Evolutionary conservation across 495 filamentous ascomycete species (phyloP).

Genomic region (Alectoria sarmentosa): DNA sequence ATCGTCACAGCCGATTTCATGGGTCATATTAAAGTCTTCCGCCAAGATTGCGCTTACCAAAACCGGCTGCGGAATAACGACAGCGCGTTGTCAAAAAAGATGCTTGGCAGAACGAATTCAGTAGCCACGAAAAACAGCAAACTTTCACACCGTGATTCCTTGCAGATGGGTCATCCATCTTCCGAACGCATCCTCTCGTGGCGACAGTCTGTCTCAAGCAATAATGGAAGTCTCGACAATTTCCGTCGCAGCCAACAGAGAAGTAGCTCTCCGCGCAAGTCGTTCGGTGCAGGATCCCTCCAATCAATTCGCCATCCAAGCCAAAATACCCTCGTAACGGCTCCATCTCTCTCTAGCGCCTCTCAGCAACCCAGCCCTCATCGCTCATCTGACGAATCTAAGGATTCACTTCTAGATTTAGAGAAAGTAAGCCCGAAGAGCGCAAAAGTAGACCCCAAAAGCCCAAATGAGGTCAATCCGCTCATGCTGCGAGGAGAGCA

Average conservation of each 20-base stretch:
- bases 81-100: slow-evolving; percentile 64
- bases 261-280: slow-evolving; percentile 53
- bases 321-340: slow-evolving; percentile 21
- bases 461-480: slow-evolving; percentile 34
- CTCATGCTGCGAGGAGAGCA: slow-evolving; percentile 47
- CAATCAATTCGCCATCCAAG: slow-evolving; percentile 26
- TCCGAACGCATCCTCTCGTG: slow-evolving; percentile 87
- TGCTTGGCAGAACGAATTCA: slow-evolving; percentile 63
- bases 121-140: slow-evolving; percentile 47
- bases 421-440: slow-evolving; percentile 24
- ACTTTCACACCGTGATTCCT: slow-evolving; percentile 37
- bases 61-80: slow-evolving; percentile 47
- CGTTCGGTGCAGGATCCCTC: slow-evolving; percentile 29
- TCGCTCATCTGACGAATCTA: slow-evolving; percentile 31
- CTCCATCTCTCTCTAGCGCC: slow-evolving; percentile 29
- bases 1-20: slow-evolving; percentile 85
- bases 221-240: slow-evolving; percentile 44
- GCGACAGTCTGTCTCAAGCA: slow-evolving; percentile 69
- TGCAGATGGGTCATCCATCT: slow-evolving; percentile 48
- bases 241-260: slow-evolving; percentile 39
- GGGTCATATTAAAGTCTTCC: slow-evolving; percentile 86
- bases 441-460: slow-evolving; percentile 16
- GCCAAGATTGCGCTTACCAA: slow-evolving; percentile 79
- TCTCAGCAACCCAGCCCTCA: slow-evolving; percentile 36
- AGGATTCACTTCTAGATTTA: slow-evolving; percentile 21